phyloP scores from a whole-genome alignment of 2,329 filamentous ascomycete genomes.

The Hansfordia pulvinata region DNA sequence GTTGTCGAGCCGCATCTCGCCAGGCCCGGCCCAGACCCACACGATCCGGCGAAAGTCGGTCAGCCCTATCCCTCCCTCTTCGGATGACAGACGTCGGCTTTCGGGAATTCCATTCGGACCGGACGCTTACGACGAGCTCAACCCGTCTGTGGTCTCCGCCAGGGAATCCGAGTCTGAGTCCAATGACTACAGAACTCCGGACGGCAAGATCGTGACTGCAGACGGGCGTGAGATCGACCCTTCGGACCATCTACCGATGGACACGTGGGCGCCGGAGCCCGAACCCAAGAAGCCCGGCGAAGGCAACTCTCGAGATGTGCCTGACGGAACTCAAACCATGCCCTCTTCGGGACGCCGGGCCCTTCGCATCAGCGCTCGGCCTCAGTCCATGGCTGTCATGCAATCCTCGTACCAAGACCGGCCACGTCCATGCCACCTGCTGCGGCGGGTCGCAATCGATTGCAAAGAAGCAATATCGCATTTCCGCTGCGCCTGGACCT shows the following conservation, averaged over 20 bases:
- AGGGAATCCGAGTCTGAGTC: constrained; percentile 14
- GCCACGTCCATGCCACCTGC: constrained; percentile 19
- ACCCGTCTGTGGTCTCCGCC: constrained; percentile 36
- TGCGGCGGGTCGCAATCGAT: constrained; percentile 36
- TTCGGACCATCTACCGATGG: constrained; percentile 65
- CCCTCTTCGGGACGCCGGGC: constrained; percentile 35
- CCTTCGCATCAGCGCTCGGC: constrained; percentile 34
- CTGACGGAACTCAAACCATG: constrained; percentile 41
- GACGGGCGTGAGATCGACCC: constrained; percentile 69
- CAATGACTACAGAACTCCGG: constrained; percentile 33
- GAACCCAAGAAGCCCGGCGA: constrained; percentile 38
- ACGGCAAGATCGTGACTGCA: constrained; percentile 60
- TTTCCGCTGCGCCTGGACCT: constrained; percentile 25
- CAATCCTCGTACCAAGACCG: constrained; percentile 14
- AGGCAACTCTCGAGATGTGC: constrained; percentile 1
- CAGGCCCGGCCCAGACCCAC: constrained; percentile 31
- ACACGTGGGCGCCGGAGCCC: constrained; percentile 66
- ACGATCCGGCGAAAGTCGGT: constrained; percentile 59
- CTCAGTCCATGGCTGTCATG: constrained; percentile 26
- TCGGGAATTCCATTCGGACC: constrained; percentile 60
- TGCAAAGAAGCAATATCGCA: constrained; percentile 50
- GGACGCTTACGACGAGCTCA: constrained; percentile 62
- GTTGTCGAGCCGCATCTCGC: constrained; percentile 17
- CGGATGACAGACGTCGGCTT: constrained; percentile 30
- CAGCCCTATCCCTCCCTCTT: constrained; percentile 48